Percentiles rank a stretch among this genome's conserved stretches.
Conservation (phyloP, 106 monocot genomes). For the Dioscorea dumetorum region DNA sequence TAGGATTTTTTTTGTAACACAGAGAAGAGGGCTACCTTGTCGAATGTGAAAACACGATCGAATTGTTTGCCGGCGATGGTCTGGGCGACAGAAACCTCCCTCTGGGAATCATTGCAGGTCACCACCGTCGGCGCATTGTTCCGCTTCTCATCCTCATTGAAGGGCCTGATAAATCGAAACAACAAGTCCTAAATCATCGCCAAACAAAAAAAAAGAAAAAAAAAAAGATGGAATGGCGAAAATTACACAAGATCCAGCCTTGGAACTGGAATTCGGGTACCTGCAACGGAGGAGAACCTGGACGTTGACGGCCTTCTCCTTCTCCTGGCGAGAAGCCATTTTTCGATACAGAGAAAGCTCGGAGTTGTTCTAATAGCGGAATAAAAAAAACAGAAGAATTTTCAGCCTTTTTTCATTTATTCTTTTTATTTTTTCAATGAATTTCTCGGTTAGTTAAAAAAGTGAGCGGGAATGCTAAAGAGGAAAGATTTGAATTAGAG, state of each 20-base stretch:
- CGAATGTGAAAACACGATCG: constrained; percentile 92
- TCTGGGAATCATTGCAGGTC: constrained; percentile 86
- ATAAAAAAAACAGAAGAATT: not conserved
- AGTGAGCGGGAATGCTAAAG: not conserved
- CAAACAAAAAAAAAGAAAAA: not conserved
- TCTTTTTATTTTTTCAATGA: no score
- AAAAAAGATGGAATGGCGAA: no score
- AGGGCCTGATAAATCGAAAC: constrained; percentile 44
- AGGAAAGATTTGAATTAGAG: not conserved
- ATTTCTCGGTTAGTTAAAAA: not conserved
- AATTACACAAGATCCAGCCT: constrained; percentile 11
- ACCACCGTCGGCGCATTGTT: constrained; percentile 90
- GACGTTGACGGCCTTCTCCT: constrained; percentile 93
- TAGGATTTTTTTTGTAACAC: no score
- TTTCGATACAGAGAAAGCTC: not conserved
- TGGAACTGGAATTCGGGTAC: constrained; percentile 16
- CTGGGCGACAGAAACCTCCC: constrained; percentile 84
- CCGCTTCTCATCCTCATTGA: constrained; percentile 78
- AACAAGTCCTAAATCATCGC: not conserved
- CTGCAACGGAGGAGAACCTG: constrained; percentile 99
- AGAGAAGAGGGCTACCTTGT: constrained; percentile 48
- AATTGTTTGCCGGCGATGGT: constrained; percentile 82
- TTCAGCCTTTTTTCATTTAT: not conserved
- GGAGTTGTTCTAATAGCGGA: constrained; percentile 1
- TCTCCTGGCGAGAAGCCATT: constrained; percentile 65